phyloP scores from a whole-genome alignment of 1,284 basidiomycete genomes.

The Pseudozyma pruni region DNA sequence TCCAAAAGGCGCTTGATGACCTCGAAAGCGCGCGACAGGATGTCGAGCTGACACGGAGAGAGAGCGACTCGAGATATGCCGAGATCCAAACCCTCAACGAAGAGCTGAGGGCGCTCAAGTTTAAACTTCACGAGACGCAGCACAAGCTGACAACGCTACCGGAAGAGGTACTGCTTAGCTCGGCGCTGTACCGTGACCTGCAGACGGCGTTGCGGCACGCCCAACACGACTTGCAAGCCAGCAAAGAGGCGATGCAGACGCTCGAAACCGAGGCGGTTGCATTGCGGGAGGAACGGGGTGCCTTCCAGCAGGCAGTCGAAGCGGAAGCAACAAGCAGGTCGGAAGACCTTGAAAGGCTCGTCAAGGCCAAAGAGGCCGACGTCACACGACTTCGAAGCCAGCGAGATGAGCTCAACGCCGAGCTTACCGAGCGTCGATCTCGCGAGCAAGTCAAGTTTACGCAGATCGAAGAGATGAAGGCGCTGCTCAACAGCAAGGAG shows the following conservation, averaged over 20 bases:
- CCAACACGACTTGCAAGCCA: conserved; percentile 25
- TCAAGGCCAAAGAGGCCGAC: conserved; percentile 77
- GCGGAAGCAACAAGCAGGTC: conserved; percentile 63
- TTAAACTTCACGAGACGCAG: conserved; percentile 31
- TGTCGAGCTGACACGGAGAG: conserved; percentile 38
- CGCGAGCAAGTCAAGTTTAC: conserved; percentile 61
- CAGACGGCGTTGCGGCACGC: conserved; percentile 20
- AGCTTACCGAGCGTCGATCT: conserved; percentile 59
- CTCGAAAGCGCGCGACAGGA: conserved; percentile 36
- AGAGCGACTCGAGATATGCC: conserved; percentile 47
- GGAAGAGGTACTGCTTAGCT: conserved; percentile 34
- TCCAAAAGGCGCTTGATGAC: conserved; percentile 32
- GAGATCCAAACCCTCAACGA: conserved; percentile 49
- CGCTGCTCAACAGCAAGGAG: conserved; percentile 69
- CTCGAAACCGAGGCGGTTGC: conserved; percentile 55
- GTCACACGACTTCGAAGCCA: conserved; percentile 35
- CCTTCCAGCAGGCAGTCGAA: conserved; percentile 37
- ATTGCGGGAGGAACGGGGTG: conserved; percentile 56
- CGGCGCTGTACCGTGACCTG: conserved; percentile 36
- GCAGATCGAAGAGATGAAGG: conserved; percentile 64
- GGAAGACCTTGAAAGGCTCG: conserved; percentile 78
- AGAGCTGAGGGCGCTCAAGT: conserved; percentile 33
- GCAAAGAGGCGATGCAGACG: conserved; percentile 18
- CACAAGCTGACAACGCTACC: conserved; percentile 31
- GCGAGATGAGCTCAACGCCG: conserved; percentile 51